Percentiles rank a stretch among this genome's conserved stretches.
Evolutionary conservation across 1,284 basidiomycete genomes (phyloP).

Genomic region (Phlebopus sp.): DNA sequence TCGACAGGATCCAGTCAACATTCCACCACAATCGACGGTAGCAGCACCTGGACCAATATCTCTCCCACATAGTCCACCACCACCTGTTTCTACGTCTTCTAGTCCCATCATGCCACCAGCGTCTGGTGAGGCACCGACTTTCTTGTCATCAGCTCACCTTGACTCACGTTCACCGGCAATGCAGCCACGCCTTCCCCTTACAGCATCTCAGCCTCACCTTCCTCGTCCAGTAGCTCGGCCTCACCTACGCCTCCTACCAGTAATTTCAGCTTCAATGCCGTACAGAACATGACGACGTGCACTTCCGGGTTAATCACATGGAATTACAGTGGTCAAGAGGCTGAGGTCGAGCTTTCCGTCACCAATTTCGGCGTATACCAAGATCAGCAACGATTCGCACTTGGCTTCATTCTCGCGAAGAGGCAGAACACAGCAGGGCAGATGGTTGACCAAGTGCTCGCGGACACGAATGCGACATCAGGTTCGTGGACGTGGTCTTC

Average conservation of each 20-base stretch:
- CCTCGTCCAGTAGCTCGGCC: constrained; percentile 12
- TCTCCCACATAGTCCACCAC: background rate
- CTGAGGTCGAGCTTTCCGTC: constrained; percentile 29
- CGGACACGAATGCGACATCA: constrained; percentile 16
- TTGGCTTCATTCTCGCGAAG: constrained; percentile 3
- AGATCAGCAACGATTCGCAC: background rate
- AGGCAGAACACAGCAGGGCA: constrained; percentile 9
- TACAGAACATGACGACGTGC: constrained; percentile 36
- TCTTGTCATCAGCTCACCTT: background rate
- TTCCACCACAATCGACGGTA: background rate
- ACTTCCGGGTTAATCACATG: constrained; percentile 36
- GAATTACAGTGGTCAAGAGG: constrained; percentile 33
- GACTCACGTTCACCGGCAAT: background rate
- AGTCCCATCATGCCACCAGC: background rate
- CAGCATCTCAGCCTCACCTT: constrained; percentile 7
- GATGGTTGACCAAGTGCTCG: constrained; percentile 17
- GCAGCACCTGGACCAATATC: constrained; percentile 7
- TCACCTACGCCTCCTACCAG: constrained; percentile 23
- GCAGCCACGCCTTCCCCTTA: constrained; percentile 1
- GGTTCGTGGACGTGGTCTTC: constrained; percentile 30
- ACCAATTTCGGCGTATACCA: constrained; percentile 34
- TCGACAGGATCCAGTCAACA: constrained; percentile 19
- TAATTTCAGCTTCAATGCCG: constrained; percentile 24
- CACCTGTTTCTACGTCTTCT: constrained; percentile 5
- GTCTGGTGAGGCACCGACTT: constrained; percentile 13